Percentiles rank a stretch among this genome's conserved stretches.
phyloP scores from a whole-genome alignment of 1,139 yeast genomes.

The Hyphopichia pseudoburtonii region DNA sequence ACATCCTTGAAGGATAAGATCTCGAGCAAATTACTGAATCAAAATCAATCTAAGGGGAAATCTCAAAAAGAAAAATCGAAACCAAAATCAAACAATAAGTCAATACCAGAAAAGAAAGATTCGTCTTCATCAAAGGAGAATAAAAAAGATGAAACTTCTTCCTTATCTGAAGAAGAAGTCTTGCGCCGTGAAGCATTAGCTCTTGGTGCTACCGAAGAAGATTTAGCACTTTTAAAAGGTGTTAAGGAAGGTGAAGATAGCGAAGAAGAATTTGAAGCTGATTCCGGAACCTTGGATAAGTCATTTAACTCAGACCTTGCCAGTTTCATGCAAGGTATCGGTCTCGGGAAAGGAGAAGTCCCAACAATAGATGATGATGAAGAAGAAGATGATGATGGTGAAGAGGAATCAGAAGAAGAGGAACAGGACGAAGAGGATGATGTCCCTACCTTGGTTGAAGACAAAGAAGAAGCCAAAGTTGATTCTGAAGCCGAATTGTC shows the following conservation, averaged over 20 bases:
- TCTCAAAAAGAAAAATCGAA: constrained; percentile 17
- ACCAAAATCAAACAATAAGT: constrained; percentile 11
- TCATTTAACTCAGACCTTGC: constrained; percentile 58
- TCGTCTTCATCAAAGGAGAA: constrained; percentile 5
- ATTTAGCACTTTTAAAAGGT: constrained; percentile 52
- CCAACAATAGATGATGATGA: constrained; percentile 35
- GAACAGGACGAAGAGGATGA: constrained; percentile 8
- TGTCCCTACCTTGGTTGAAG: constrained; percentile 4
- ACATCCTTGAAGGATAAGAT: constrained; percentile 60
- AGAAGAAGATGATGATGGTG: constrained; percentile 19
- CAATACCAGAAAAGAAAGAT: constrained; percentile 5
- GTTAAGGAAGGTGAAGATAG: constrained; percentile 58
- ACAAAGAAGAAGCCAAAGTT: constrained; percentile 15
- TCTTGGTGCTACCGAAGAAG: constrained; percentile 71
- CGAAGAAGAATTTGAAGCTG: constrained; percentile 58
- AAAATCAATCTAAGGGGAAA: constrained; percentile 15
- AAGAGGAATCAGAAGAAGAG: constrained; percentile 14
- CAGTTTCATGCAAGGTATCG: constrained; percentile 67
- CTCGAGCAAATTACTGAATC: constrained; percentile 39
- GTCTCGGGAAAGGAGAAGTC: constrained; percentile 48
- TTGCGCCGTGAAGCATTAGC: constrained; percentile 68
- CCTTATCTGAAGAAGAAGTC: constrained; percentile 32
- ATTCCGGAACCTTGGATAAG: constrained; percentile 39
- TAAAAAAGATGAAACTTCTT: constrained; percentile 11
- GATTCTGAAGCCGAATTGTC: constrained; percentile 10